phyloP scores from a whole-genome alignment of 2,329 filamentous ascomycete species.

The Lizonia empirigonia region DNA sequence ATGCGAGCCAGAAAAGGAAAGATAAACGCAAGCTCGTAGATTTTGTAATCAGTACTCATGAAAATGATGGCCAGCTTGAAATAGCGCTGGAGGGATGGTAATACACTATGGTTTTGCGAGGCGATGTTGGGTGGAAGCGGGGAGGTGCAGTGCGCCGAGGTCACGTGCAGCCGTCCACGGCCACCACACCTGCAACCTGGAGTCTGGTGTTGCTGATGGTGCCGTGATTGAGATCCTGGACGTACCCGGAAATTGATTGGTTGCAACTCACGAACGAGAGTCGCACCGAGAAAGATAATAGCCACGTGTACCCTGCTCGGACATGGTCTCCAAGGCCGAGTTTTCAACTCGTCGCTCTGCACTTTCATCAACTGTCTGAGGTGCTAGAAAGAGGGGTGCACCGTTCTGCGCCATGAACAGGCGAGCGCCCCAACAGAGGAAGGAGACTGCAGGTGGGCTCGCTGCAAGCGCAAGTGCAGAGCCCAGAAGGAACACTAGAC shows the following conservation, averaged over 20 bases:
- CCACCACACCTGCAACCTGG: background rate
- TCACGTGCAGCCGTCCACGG: background rate
- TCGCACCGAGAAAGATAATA: background rate
- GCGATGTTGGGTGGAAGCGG: background rate
- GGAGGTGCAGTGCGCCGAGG: background rate
- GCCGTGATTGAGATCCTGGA: background rate
- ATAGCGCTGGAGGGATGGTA: no score
- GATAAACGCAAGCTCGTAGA: no score
- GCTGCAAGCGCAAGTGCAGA: conserved; percentile 16
- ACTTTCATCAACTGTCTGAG: conserved; percentile 1
- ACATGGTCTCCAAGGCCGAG: background rate
- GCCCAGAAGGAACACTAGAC: conserved; percentile 28
- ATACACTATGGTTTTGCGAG: no score
- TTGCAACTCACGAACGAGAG: background rate
- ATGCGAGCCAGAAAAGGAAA: no score
- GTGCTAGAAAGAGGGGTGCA: background rate
- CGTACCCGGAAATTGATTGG: background rate
- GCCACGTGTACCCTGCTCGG: background rate
- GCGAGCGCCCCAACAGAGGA: conserved; percentile 18
- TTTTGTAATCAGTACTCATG: no score
- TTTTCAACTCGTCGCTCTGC: background rate
- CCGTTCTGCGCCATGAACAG: conserved; percentile 9
- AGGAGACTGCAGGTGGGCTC: conserved; percentile 16
- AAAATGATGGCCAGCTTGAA: no score
- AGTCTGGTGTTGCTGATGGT: background rate